Evolutionary conservation across 345 rosid species (phyloP).

Genomic region (Kernera saxatilis): DNA sequence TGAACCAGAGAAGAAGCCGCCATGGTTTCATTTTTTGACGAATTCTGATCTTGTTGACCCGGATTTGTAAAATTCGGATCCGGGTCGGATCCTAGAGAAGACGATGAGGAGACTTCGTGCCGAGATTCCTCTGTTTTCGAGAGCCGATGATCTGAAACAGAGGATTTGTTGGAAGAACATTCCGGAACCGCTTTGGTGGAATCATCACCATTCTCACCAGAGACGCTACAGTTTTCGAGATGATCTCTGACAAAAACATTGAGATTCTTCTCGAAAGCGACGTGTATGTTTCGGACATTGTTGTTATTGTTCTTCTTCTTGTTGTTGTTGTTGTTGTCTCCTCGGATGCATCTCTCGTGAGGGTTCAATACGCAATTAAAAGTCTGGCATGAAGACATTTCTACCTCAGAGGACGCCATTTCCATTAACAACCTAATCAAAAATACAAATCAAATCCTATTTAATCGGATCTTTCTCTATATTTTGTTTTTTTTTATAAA

Average conservation of each 20-base stretch:
- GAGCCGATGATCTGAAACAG: constrained; percentile 39
- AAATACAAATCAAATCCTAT: constrained; percentile 20
- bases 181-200: neutral
- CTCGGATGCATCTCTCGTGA: constrained; percentile 38
- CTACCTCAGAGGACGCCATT: constrained; percentile 75
- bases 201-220: neutral
- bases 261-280: constrained; percentile 55
- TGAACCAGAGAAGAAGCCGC: constrained; percentile 88
- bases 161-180: constrained; percentile 12
- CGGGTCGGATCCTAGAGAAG: constrained; percentile 5
- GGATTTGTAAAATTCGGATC: neutral
- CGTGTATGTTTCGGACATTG: constrained; percentile 34
- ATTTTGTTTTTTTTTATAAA: neutral
- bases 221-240: constrained; percentile 35
- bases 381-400: constrained; percentile 51
- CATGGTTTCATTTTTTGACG: constrained; percentile 1
- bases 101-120: neutral
- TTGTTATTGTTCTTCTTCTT: constrained; percentile 8
- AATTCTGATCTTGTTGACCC: constrained; percentile 12
- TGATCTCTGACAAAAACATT: constrained; percentile 59
- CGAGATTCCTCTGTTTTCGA: constrained; percentile 25
- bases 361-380: constrained; percentile 54
- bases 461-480: constrained; percentile 7
- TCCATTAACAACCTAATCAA: neutral
- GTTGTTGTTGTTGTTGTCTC: constrained; percentile 24